Base-by-base conservation (phyloP, 345 rosid genomes). In the Lumnitzera racemosa region DNA sequence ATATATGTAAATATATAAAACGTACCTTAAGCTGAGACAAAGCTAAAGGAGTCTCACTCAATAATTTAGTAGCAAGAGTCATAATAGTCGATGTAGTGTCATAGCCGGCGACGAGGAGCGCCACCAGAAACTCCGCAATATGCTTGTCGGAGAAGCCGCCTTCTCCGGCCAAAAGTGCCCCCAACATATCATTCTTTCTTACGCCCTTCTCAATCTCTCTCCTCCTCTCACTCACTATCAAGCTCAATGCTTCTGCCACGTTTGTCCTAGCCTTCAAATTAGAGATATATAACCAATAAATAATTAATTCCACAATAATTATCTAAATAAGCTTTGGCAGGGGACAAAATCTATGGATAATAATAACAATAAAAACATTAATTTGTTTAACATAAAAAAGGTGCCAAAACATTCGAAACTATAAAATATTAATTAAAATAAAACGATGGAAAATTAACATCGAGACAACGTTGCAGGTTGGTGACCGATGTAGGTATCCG, bases 61-160 rank as follows among this genome's bases (percentile, higher is more conserved):
- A 83, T 77, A 88, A 88, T 70, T 90, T 95, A 12, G 88, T 91
- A 59, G 98, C 99, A 3, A 95, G 96, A 57, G 99, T 95, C 97
- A 95, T 95, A 27, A 78, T 85, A 2, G 97, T 88, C 0, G 99
- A 87, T 5, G 98, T 90, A 23, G 99, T 95, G 72, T 95, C 99
- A 61, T 95, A 90, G 60, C 96, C 99, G 11, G 98, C 97, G n/a
- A 95, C 98, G 1, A 95, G 81, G 51, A 95, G 46, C 46, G 96
- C 95, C 56, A 95, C 73, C 76, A 95, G 20, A 74, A 95, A 95
- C 68, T 95, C 99, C 12, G 87, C 98, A 1, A 95, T 88, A 67
- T 84, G 76, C 68, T 86, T 94, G 43, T 89, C 92, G 49, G 96
- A 89, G 58, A 91, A 85, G 5, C 79, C 77, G 17, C 77, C 85